Percentiles rank a stretch among this genome's conserved stretches.
phyloP scores from a whole-genome alignment of 1,139 yeast genomes.

The Yamadazyma jaroonii region DNA sequence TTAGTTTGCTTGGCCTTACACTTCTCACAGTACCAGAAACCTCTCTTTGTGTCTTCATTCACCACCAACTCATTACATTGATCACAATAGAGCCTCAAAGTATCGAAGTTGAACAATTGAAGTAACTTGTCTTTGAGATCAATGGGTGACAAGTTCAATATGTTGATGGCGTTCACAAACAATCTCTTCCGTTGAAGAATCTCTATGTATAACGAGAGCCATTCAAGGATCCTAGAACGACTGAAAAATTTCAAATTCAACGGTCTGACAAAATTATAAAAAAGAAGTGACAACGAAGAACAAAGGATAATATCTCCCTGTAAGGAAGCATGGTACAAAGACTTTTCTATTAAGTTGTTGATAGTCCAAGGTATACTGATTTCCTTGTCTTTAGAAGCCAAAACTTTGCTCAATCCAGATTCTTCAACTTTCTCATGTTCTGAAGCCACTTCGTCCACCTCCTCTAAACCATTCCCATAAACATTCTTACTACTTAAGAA shows the following conservation, averaged over 20 bases:
- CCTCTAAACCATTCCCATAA: constrained; percentile 13
- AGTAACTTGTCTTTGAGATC: constrained; percentile 28
- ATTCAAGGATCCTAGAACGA: constrained; percentile 41
- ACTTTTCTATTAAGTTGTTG: constrained; percentile 32
- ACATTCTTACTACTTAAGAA: constrained; percentile 11
- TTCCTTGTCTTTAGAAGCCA: constrained; percentile 12
- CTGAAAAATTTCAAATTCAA: constrained; percentile 18
- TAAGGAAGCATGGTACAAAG: constrained; percentile 50
- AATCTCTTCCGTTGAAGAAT: constrained; percentile 50
- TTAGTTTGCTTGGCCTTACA: constrained; percentile 61
- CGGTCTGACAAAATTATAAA: constrained; percentile 29
- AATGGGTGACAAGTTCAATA: constrained; percentile 47
- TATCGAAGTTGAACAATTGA: constrained; percentile 11
- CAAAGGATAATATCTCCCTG: constrained; percentile 70
- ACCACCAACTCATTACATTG: constrained; percentile 61
- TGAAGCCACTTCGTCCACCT: constrained; percentile 14
- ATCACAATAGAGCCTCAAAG: constrained; percentile 53
- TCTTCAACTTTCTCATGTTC: constrained; percentile 10
- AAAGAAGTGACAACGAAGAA: constrained; percentile 57
- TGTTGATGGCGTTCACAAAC: constrained; percentile 57
- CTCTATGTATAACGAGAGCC: constrained; percentile 59
- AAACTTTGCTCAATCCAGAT: constrained; percentile 34
- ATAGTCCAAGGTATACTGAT: constrained; percentile 30
- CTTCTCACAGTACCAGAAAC: constrained; percentile 82
- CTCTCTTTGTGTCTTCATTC: constrained; percentile 65